Evolutionary conservation across 2,329 filamentous ascomycete genomes (phyloP).

Genomic region (Talaromyces amestolkiae): DNA sequence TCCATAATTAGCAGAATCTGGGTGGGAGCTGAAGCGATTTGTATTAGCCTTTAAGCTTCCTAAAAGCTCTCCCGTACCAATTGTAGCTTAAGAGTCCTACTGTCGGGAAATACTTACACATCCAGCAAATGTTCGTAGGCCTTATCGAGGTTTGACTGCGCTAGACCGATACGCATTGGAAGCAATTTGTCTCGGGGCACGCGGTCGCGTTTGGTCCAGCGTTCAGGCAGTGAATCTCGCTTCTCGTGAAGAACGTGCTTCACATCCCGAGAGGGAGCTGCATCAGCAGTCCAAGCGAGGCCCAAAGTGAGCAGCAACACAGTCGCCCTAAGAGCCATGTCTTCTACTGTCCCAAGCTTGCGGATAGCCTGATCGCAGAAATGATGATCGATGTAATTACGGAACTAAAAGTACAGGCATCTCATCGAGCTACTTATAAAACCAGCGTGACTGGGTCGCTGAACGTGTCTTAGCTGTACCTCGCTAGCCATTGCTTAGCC

Average conservation of each 20-base stretch:
- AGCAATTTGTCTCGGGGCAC: slow-evolving; percentile 13
- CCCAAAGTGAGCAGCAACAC: slow-evolving; percentile 12
- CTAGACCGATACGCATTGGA: slow-evolving; percentile 18
- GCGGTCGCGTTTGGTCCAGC: slow-evolving; percentile 18
- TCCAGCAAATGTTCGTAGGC: slow-evolving; percentile 16
- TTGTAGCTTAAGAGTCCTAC: neutral
- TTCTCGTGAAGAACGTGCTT: slow-evolving; percentile 19
- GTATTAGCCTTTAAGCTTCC: neutral
- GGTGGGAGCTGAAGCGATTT: slow-evolving; percentile 29
- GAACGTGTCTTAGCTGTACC: neutral
- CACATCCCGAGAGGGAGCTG: slow-evolving; percentile 7
- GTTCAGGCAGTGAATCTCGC: slow-evolving; percentile 5
- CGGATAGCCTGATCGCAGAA: neutral
- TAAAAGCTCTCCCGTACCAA: neutral
- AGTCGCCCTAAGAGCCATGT: slow-evolving; percentile 11
- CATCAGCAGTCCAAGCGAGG: slow-evolving; percentile 12
- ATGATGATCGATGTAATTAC: neutral
- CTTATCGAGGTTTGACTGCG: slow-evolving; percentile 16
- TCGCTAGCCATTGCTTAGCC: neutral
- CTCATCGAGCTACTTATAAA: neutral
- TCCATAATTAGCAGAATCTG: slow-evolving; percentile 42
- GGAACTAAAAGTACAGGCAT: neutral
- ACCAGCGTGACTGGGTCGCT: neutral
- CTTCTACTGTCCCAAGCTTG: neutral
- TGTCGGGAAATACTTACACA: slow-evolving; percentile 8